phyloP scores from a whole-genome alignment of 805 yeast genomes.

The Ogataea sp. region DNA sequence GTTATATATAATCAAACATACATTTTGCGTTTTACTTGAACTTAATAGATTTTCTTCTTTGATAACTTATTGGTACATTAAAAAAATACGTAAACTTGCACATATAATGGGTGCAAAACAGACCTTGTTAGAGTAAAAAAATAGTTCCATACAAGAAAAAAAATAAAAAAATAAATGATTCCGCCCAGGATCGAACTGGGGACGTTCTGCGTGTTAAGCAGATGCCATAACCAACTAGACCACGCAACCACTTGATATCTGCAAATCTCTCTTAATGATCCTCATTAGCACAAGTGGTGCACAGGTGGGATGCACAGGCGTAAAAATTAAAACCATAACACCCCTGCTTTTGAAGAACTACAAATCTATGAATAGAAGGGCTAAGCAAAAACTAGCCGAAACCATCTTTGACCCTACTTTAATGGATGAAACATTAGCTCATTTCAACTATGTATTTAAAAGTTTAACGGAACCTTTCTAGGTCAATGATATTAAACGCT shows the following conservation, averaged over 20 bases:
- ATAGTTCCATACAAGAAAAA: background rate
- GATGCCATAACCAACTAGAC: conserved; percentile 99
- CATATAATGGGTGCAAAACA: too few relatives aligned
- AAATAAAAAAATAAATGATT: background rate
- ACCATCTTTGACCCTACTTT: background rate
- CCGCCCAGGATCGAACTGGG: conserved; percentile 99
- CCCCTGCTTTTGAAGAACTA: too few relatives aligned
- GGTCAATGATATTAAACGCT: too few relatives aligned
- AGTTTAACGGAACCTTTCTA: too few relatives aligned
- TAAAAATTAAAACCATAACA: too few relatives aligned
- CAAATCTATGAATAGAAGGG: background rate
- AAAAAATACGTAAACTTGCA: too few relatives aligned
- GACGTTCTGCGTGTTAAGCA: conserved; percentile 99
- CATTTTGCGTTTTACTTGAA: too few relatives aligned
- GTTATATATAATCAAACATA: too few relatives aligned
- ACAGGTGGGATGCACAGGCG: too few relatives aligned
- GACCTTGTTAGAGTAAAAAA: too few relatives aligned
- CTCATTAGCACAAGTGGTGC: background rate
- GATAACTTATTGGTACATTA: background rate
- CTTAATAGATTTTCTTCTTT: too few relatives aligned
- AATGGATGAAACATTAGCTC: background rate
- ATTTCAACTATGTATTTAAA: background rate
- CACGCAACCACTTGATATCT: conserved; percentile 27
- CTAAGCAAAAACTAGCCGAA: background rate
- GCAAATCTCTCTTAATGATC: background rate